Base-by-base conservation (phyloP, 805 yeast genomes). In the Candida nitratophila region DNA sequence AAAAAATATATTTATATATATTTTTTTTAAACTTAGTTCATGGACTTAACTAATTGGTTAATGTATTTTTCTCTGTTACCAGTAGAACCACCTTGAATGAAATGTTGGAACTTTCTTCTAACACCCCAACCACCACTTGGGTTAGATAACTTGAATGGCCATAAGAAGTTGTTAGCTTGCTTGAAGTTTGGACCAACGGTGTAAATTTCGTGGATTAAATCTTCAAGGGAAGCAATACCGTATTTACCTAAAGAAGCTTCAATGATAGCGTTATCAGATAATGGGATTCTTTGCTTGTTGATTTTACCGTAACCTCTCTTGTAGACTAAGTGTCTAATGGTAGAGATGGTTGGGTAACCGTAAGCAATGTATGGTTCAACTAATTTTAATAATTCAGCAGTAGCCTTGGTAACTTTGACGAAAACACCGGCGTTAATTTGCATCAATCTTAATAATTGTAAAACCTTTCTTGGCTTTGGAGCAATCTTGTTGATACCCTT, bases 401-500 rank as follows among this genome's bases (percentile, higher is more conserved):
- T 88, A 64, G 96, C 96, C 82, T 88, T 88, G 83, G 95, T 88
- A 64, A 88, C 83, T 75, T 84, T 88, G 68, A 88, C 95, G 68
- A 88, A 88, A 56, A 86, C 93, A 82, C 91, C 96, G 64, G 93
- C 79, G 81, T 88, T 88, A 74, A 88, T 86, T 79, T 86, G 95
- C 69, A 82, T 79, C 73, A 88, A 82, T 81, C 96, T 84, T 73
- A 87, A 79, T 70, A 89, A 81, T 76, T 85, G 96, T 72, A 88
- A 73, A 65, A 90, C 96, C 86, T 90, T 90, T 86, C 96, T 89
- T 82, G 96, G 96, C 85, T 90, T 90, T 68, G 97, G 96, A 68
- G 96, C 86, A 64, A 90, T 88, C 85, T 89, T 90, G 90, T 79
- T 86, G 73, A 90, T 87, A 90, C 97, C 97, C 91, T 90, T 90